Evolutionary conservation across 352 stramenopile genomes (phyloP).

Genomic region (Pythium vanterpoolii): DNA sequence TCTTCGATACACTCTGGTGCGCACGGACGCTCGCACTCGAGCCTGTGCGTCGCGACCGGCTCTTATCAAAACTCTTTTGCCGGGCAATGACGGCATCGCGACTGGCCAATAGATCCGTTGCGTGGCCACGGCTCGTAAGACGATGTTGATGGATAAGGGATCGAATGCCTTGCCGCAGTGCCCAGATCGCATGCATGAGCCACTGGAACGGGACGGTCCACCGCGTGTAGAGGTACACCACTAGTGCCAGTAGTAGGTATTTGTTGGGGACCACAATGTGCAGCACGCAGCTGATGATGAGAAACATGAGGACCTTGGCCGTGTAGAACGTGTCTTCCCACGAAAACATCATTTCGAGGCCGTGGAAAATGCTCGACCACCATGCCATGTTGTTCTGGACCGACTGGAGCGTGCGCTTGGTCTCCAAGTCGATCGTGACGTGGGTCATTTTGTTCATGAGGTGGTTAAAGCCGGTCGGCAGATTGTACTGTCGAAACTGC

Average conservation of each 20-base stretch:
- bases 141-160: constrained; percentile 78
- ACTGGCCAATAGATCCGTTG: constrained; percentile 40
- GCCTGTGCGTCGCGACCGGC: constrained; percentile 43
- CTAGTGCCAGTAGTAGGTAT: constrained; percentile 70
- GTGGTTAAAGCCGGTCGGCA: constrained; percentile 81
- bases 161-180: constrained; percentile 57
- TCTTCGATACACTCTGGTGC: constrained; percentile 77
- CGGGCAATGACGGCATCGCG: constrained; percentile 29
- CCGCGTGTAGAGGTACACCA: constrained; percentile 76
- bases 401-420: constrained; percentile 76
- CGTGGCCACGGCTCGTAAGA: constrained; percentile 55
- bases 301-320: constrained; percentile 68
- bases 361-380: constrained; percentile 83
- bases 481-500: constrained; percentile 75
- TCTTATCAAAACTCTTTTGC: constrained; percentile 33
- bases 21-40: constrained; percentile 60
- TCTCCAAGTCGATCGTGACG: constrained; percentile 81
- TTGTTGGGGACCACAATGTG: constrained; percentile 85
- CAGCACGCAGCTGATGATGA: constrained; percentile 83
- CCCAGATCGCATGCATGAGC: constrained; percentile 63
- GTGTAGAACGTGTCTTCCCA: constrained; percentile 89
- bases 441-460: constrained; percentile 90
- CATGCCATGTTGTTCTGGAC: constrained; percentile 89
- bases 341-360: constrained; percentile 84
- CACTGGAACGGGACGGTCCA: constrained; percentile 82